Evolutionary conservation across 2,329 filamentous ascomycete genomes (phyloP).

Genomic region (Allantophomopsis lycopodina): DNA sequence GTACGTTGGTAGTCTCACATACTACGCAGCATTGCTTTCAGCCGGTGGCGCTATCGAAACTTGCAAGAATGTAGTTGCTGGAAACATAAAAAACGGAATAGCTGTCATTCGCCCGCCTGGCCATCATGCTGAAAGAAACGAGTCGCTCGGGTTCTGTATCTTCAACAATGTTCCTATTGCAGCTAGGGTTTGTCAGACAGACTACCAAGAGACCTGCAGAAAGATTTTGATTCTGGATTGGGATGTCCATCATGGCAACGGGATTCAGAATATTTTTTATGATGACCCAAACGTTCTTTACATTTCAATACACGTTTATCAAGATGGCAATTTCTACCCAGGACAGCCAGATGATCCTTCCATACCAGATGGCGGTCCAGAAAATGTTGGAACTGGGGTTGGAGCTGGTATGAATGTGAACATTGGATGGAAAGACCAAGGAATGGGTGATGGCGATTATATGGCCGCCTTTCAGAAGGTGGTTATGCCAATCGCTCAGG

Average conservation of each 20-base stretch:
- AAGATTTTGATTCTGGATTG: slow-evolving; percentile 92
- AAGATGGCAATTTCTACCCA: slow-evolving; percentile 77
- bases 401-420: slow-evolving; percentile 52
- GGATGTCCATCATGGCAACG: slow-evolving; percentile 75
- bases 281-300: slow-evolving; percentile 90
- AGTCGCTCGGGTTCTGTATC: slow-evolving; percentile 87
- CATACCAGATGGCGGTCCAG: slow-evolving; percentile 45
- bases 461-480: slow-evolving; percentile 92
- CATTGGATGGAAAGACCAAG: slow-evolving; percentile 52
- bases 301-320: slow-evolving; percentile 85
- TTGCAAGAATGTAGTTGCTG: slow-evolving; percentile 75
- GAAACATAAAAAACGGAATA: slow-evolving; percentile 84
- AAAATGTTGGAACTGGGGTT: slow-evolving; percentile 39
- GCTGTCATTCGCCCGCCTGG: slow-evolving; percentile 91
- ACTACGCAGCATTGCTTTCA: slow-evolving; percentile 67
- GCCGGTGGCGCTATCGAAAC: slow-evolving; percentile 93
- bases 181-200: slow-evolving; percentile 70
- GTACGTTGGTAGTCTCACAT: slow-evolving; percentile 74
- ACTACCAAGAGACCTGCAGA: slow-evolving; percentile 67
- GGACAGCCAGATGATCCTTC: slow-evolving; percentile 38
- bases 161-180: slow-evolving; percentile 97
- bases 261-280: slow-evolving; percentile 93
- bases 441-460: slow-evolving; percentile 95
- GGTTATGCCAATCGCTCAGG: slow-evolving; percentile 88
- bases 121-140: slow-evolving; percentile 80